Conservation (phyloP, 192 early-diverging fungal genomes). For the Coemansia sp. region DNA sequence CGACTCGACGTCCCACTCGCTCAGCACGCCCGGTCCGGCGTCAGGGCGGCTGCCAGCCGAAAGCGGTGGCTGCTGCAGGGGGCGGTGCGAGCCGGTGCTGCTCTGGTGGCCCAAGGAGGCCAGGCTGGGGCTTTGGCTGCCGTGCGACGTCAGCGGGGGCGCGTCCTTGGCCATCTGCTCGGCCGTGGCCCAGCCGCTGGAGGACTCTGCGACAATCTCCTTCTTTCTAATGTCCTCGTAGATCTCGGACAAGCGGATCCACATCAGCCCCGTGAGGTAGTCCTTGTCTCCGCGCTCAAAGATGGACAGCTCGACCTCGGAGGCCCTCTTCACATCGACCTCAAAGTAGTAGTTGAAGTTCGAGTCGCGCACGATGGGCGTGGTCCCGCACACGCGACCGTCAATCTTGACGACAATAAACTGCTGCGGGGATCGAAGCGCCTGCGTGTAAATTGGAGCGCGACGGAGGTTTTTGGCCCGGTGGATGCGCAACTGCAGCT, state of each 20-base stretch:
- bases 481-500: conserved; percentile 64
- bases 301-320: conserved; percentile 89
- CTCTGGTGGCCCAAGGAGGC: conserved; percentile 11
- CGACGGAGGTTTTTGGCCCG: conserved; percentile 60
- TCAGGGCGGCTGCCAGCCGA: not conserved
- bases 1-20: conserved; percentile 81
- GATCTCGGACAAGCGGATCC: conserved; percentile 93
- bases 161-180: conserved; percentile 41
- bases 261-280: conserved; percentile 78
- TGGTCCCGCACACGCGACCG: conserved; percentile 71
- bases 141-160: not conserved
- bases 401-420: conserved; percentile 81
- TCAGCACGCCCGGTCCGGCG: conserved; percentile 40
- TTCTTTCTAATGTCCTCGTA: conserved; percentile 78
- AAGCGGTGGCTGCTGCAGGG: not conserved
- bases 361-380: conserved; percentile 69
- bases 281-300: conserved; percentile 76
- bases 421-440: conserved; percentile 60
- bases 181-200: conserved; percentile 52
- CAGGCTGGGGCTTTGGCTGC: conserved; percentile 13
- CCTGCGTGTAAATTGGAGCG: conserved; percentile 54
- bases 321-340: conserved; percentile 82
- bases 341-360: conserved; percentile 84
- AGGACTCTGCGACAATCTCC: conserved; percentile 60
- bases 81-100: conserved; percentile 5